Percentiles rank a stretch among this genome's conserved stretches.
phyloP scores from a whole-genome alignment of 371 early-diverging fungal genomes.

The Cokeromyces recurvatus region DNA sequence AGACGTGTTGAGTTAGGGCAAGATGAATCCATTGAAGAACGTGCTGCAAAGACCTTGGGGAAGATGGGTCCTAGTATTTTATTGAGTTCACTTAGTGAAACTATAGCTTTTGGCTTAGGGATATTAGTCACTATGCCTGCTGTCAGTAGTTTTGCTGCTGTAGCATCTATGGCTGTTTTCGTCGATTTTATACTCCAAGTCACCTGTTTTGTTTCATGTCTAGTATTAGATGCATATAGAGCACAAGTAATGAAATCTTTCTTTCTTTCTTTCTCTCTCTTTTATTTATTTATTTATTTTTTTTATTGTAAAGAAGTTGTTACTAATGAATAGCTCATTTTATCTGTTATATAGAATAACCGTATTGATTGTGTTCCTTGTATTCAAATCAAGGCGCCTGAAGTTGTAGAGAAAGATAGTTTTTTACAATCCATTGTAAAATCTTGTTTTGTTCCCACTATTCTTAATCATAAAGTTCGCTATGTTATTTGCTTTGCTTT shows the following conservation, averaged over 20 bases:
- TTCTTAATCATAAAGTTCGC: conserved; percentile 48
- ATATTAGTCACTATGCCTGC: conserved; percentile 75
- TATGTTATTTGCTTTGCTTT: conserved; percentile 46
- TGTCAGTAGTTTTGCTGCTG: conserved; percentile 71
- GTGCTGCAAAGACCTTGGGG: conserved; percentile 55
- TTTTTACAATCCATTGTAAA: conserved; percentile 43
- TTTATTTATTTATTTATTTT: too few relatives aligned
- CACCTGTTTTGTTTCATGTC: conserved; percentile 65
- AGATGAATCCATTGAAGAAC: conserved; percentile 43
- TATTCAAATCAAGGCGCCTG: conserved; percentile 48
- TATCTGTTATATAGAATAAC: conserved; percentile 37
- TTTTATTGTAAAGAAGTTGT: too few relatives aligned
- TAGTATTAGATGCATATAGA: conserved; percentile 63
- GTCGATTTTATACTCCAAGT: conserved; percentile 72
- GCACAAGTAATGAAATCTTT: conserved; percentile 42
- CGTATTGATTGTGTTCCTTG: conserved; percentile 69
- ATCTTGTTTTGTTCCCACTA: conserved; percentile 55
- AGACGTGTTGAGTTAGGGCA: conserved; percentile 32
- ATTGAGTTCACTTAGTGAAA: conserved; percentile 63
- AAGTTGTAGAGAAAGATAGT: conserved; percentile 51
- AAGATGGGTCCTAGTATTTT: conserved; percentile 73
- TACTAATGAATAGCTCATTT: too few relatives aligned
- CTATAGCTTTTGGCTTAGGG: conserved; percentile 70
- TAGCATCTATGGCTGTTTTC: conserved; percentile 70
- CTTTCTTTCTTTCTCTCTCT: too few relatives aligned